Evolutionary conservation across 2,329 filamentous ascomycete species (phyloP), one percentile per base, ranked within the genome.

Genomic region (Apiospora koreana): DNA sequence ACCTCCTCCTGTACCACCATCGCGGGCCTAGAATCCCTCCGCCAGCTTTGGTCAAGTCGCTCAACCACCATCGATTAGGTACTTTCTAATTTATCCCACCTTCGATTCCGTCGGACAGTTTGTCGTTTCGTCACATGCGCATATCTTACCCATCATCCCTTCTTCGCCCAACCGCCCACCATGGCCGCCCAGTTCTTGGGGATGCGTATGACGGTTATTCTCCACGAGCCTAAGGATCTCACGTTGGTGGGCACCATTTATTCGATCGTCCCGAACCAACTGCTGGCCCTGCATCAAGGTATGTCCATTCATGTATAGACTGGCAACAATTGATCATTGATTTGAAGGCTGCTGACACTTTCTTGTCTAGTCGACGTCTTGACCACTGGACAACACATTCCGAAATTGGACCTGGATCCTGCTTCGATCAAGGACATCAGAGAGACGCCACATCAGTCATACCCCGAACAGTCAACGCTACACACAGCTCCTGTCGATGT

Each of bases 391-490:
- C 46, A 71, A 42, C 38, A 68, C n/a, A n/a, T 67, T 18, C 45
- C 65, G 16, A 65, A 42, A 41, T 35, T 71, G 25, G 54, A 68
- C 21, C 65, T 71, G 41, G 41, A 71, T 58, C 68, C 78, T 21
- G 70, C 64, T 12, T 75, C 77, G 46, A 75, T 79, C 41, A 65
- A 70, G 16, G 77, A 79, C 43, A 79, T 79, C 43, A 41, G 66
- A 46, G 41, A 70, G 46, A 45, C 50, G n/a, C 43, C 41, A 23
- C 43, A 65, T 21, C 41, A 23, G 28, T 62, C 54, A 35, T 69
- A 50, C 43, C 45, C 54, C 38, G 38, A 65, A 69, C 71, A 64
- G 42, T 69, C 69, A n/a, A 10, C 31, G 41, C 69, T 18, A 50
- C 68, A 42, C 21, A 25, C 66, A 25, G 73, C 77, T 70, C 74